Evolutionary conservation across 1,284 basidiomycete species (phyloP), one percentile per base, ranked within the genome.

Genomic region (Sanguinoderma infundibulare): DNA sequence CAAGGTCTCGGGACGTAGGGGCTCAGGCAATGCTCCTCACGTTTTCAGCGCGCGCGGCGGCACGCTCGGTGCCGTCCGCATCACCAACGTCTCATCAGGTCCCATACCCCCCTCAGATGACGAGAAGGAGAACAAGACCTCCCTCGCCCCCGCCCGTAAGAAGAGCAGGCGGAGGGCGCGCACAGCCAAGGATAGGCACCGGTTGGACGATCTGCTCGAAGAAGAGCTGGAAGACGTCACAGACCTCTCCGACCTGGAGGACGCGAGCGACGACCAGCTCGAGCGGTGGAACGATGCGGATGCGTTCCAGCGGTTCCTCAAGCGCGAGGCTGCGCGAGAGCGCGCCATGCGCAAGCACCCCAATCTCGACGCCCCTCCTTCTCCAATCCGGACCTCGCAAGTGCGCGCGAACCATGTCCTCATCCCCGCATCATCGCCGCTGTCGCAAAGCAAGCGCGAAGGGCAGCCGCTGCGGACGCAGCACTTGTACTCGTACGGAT

Each of bases 1-100:
- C 5, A 71, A 75, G 12, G 71, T 88, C 7, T 80, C 79, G 17
- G 70, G 75, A 3, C 82, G 87, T 3, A 81, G 80, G 64, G 87
- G 87, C 6, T 73, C 72, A 1, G 81, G 86, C 6, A 89, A 89
- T 67, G 77, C 78, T 24, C 89, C 89, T 0, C 79, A 80, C 62
- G 77, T 90, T 9, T 89, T 90, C 70, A 66, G 67, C 9, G 86
- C 85, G 2, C 78, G 77, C 22, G 87, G 86, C 24, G 54, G 59
- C 8, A 61, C 69, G 1, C 60, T 60, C 20, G 65, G 65, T 22
- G 64, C 67, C 12, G 66, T 73, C 6, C 70, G 68, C 57, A 65
- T 71, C 50, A 59, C 69, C 12, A 66, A 73, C 55, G 56, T 72
- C 57, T 68, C 66, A 30, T 20, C 55, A n/a, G 40, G 42, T 6